Evolutionary conservation across 495 filamentous ascomycete species (phyloP), one percentile per base, ranked within the genome.

Genomic region (Tuber aestivum): DNA sequence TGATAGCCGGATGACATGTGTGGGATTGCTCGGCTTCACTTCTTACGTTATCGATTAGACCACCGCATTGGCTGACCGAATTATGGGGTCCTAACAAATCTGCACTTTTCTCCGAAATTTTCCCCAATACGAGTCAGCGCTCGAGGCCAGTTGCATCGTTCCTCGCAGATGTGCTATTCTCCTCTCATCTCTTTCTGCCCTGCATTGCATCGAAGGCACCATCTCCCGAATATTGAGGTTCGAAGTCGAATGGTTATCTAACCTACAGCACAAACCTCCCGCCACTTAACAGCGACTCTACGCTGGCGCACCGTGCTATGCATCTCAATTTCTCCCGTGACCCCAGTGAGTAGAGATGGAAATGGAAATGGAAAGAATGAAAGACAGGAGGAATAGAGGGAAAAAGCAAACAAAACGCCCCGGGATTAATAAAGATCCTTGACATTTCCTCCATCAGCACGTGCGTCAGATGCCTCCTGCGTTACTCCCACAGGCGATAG

Each of bases 361-460:
- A 27, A 40, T 3, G n/a, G 16, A 37, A 40, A 71, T 4, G 69
- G 32, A 35, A 70, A 20, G 20, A 70, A 41, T 23, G 69, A 27
- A 76, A 48, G 69, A 69, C 42, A 70, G 12, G 71, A 72, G 71
- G 37, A 72, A 41, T 7, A 32, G 68, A 35, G 70, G 27, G 72
- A 56, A 76, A 72, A 73, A 73, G 65, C 65, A 72, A 41, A 73
- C 40, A 73, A 45, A 76, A 76, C 35, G 70, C 56, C 70, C 42
- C 69, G 48, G 75, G 65, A 65, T 27, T 16, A 56, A 68, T n/a
- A 37, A 76, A 69, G 32, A 7, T 70, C 44, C 70, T 32, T 70
- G 8, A 69, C 35, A 40, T 70, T 50, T 71, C 50, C 74, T 41
- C 32, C 35, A 71, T 50, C 8, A 40, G 44, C 45, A 38, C 61